Conservation (phyloP, 2,329 filamentous ascomycete species). For the Penicillium olsonii region DNA sequence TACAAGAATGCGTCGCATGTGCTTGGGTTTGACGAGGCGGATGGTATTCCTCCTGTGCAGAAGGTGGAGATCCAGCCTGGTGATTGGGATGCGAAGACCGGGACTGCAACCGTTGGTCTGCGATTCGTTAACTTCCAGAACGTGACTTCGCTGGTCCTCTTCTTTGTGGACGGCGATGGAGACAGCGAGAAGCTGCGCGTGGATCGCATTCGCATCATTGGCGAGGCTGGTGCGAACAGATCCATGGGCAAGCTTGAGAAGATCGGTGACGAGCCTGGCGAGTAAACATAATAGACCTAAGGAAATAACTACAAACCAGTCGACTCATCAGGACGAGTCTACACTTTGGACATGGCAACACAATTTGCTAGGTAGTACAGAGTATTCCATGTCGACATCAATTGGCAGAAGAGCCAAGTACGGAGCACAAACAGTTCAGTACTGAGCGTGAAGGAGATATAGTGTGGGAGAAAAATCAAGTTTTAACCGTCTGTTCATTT, state of each 20-base stretch:
- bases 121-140: conserved; percentile 98
- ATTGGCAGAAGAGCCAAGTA: no score
- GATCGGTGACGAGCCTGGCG: conserved; percentile 73
- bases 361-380: not conserved
- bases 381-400: no score
- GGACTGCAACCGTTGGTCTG: conserved; percentile 70
- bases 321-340: not conserved
- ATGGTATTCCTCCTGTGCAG: conserved; percentile 80
- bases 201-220: conserved; percentile 64
- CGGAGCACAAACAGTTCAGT: no score
- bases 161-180: conserved; percentile 82
- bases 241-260: conserved; percentile 96
- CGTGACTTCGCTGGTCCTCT: conserved; percentile 80
- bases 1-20: conserved; percentile 89
- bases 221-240: conserved; percentile 86
- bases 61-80: conserved; percentile 69
- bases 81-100: conserved; percentile 76
- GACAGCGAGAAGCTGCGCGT: conserved; percentile 83
- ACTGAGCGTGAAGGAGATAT: no score
- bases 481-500: not conserved
- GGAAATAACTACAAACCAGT: conserved; percentile 26
- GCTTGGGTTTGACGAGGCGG: conserved; percentile 92
- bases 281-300: conserved; percentile 43
- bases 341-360: not conserved
- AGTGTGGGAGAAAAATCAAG: no score